Evolutionary conservation across 768 basidiomycete species (phyloP).

Genomic region (Boletus rubroflammeus): DNA sequence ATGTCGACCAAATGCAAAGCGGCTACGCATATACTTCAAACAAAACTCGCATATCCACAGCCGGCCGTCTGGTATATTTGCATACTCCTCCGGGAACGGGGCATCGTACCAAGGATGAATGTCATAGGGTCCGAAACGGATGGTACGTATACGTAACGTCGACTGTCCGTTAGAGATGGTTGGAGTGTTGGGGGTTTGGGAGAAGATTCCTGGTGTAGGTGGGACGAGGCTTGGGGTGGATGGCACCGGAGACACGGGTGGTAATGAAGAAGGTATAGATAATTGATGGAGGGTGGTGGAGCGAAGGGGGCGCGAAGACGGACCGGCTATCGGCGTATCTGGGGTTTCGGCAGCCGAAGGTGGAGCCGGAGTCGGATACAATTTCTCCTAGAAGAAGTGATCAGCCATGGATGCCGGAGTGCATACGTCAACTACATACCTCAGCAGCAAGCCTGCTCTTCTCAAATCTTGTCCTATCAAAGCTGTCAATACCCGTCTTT

Average conservation of each 20-base stretch:
- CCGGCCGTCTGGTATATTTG: slow-evolving; percentile 83
- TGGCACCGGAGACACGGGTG: slow-evolving; percentile 35
- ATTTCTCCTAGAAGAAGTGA: slow-evolving; percentile 41
- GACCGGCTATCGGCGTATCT: slow-evolving; percentile 46
- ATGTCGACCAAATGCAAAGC: slow-evolving; percentile 82
- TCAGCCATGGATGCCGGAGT: background rate
- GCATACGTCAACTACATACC: slow-evolving; percentile 39
- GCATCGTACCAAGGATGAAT: slow-evolving; percentile 99
- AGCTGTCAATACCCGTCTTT: slow-evolving; percentile 56
- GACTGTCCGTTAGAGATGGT: slow-evolving; percentile 19
- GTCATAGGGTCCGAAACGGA: slow-evolving; percentile 88
- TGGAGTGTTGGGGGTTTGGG: slow-evolving; percentile 32
- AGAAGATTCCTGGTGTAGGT: slow-evolving; percentile 33
- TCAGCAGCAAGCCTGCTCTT: slow-evolving; percentile 69
- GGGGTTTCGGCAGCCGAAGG: slow-evolving; percentile 29
- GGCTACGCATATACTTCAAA: slow-evolving; percentile 95
- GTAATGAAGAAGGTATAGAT: slow-evolving; percentile 28
- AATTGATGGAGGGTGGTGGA: slow-evolving; percentile 46
- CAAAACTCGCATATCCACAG: slow-evolving; percentile 99
- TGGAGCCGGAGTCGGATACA: slow-evolving; percentile 41
- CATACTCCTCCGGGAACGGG: slow-evolving; percentile 97
- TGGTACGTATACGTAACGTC: slow-evolving; percentile 72
- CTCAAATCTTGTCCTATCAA: slow-evolving; percentile 73
- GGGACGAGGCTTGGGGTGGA: slow-evolving; percentile 35
- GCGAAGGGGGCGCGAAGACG: slow-evolving; percentile 60